Base-by-base conservation (phyloP, 129 eudicot genomes). In the Helichrysum umbraculigerum region DNA sequence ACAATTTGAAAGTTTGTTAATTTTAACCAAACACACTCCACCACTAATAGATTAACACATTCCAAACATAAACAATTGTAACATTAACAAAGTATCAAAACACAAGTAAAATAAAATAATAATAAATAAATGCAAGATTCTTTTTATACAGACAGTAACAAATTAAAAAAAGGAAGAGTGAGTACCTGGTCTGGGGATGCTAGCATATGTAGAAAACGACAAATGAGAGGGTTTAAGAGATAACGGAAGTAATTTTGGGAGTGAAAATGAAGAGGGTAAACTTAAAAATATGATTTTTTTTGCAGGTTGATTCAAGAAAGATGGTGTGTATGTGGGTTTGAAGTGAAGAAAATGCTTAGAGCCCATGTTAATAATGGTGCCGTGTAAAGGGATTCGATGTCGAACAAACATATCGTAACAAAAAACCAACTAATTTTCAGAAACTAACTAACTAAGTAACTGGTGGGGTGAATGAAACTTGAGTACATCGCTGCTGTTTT, bases 161-260 rank as follows among this genome's bases (percentile, higher is more conserved):
- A 32, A 32, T 1, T 2, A 32, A 32, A 32, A 32, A 70, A 35
- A 1, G 34, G 34, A 32, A 32, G 34, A 32, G 9, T 66, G 30
- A 33, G 37, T 37, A 80, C 85, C 85, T 65, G 85, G 85, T 57
- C 78, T 82, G 15, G 85, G 78, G 21, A 77, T 71, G 20, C 75
- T 71, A 34, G 85, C 78, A 72, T 76, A 69, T 17, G 85, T 76
- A 59, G 71, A 71, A 50, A 76, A 82, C 0, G 82, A 82, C 41
- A 39, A 70, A 14, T 42, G 11, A 22, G 81, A 52, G 28, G 54
- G 39, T 70, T 72, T 60, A 25, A 76, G 78, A 28, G 69, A 42
- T 16, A 76, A 54, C 16, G 81, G 42, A n/a, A 15, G 44, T 70
- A 47, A 51, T 22, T 63, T 61, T 7, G 69, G 70, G 50, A n/a